Evolutionary conservation across 768 basidiomycete species (phyloP).

Genomic region (Cyathus striatus): DNA sequence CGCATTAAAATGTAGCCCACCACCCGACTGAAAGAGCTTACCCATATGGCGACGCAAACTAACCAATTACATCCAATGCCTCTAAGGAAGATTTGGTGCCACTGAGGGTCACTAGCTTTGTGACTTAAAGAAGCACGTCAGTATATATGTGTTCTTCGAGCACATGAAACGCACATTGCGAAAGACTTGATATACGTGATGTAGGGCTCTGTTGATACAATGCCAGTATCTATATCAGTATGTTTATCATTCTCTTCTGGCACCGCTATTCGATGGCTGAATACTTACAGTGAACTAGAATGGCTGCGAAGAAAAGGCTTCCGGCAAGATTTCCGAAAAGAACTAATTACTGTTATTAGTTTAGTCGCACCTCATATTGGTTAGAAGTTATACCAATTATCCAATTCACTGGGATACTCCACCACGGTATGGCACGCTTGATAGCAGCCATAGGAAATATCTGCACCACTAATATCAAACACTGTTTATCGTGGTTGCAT

Average conservation of each 20-base stretch:
- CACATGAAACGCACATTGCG: slow-evolving; percentile 49
- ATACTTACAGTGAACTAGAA: slow-evolving; percentile 59
- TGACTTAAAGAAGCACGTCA: slow-evolving; percentile 27
- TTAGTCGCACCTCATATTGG: neutral
- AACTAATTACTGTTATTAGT: slow-evolving; percentile 28
- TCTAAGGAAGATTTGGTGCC: slow-evolving; percentile 70
- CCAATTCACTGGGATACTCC: slow-evolving; percentile 67
- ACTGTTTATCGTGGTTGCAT: neutral
- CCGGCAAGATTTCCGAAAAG: slow-evolving; percentile 66
- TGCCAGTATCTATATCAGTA: slow-evolving; percentile 43
- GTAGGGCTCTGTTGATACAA: slow-evolving; percentile 58
- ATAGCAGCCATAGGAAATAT: slow-evolving; percentile 65
- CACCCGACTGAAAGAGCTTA: slow-evolving; percentile 21
- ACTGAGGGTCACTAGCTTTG: slow-evolving; percentile 60
- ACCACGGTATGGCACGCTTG: slow-evolving; percentile 62
- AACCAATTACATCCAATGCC: slow-evolving; percentile 79
- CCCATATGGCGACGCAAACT: slow-evolving; percentile 71
- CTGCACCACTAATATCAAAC: slow-evolving; percentile 22
- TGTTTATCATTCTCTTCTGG: too few relatives aligned
- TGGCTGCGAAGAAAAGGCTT: slow-evolving; percentile 63
- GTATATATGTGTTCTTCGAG: neutral
- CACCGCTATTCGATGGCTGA: too few relatives aligned
- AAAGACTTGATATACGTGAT: slow-evolving; percentile 44
- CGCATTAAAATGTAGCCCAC: neutral
- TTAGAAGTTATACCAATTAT: slow-evolving; percentile 42